These are phyloP conservation scores for Quercus lobata DNA, from an alignment of 331 rosid genomes.

Conservation along the genomic window DNA sequence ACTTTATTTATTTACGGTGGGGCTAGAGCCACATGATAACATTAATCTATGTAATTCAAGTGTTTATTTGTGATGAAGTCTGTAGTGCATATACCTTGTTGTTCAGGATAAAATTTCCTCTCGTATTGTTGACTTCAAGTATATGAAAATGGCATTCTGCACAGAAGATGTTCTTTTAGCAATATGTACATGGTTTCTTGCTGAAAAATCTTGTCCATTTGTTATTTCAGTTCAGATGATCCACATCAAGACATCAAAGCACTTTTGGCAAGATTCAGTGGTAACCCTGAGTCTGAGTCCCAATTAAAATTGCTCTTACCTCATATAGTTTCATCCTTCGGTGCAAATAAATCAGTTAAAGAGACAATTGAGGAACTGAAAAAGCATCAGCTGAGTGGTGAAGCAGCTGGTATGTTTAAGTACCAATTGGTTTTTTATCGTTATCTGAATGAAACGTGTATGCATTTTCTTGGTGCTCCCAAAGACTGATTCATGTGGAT, in stretches of 20 bases:
- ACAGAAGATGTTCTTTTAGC: not conserved
- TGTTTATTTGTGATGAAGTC: not conserved
- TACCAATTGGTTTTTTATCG: conserved; percentile 2
- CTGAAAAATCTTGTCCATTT: conserved; percentile 6
- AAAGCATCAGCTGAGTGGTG: conserved; percentile 52
- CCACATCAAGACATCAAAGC: conserved; percentile 73
- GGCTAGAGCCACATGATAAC: not conserved
- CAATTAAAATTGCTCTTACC: conserved; percentile 69
- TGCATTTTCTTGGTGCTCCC: not conserved
- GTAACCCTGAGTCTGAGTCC: conserved; percentile 75
- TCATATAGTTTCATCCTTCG: conserved; percentile 63
- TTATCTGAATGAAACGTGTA: conserved; percentile 1
- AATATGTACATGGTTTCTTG: not conserved
- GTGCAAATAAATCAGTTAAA: conserved; percentile 55
- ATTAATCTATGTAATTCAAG: not conserved
- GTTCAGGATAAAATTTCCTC: conserved; percentile 6
- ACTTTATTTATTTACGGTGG: not conserved
- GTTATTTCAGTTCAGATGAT: conserved; percentile 69
- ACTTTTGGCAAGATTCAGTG: conserved; percentile 58
- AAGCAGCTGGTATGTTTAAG: conserved; percentile 58
- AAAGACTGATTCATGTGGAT: not conserved
- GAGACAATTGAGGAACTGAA: conserved; percentile 73
- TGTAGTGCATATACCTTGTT: not conserved
- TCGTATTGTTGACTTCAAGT: not conserved
- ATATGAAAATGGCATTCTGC: not conserved